These are phyloP conservation scores for Vitis labrusca DNA, from an alignment of 164 flowering plant genomes.

Conservation along the genomic window DNA sequence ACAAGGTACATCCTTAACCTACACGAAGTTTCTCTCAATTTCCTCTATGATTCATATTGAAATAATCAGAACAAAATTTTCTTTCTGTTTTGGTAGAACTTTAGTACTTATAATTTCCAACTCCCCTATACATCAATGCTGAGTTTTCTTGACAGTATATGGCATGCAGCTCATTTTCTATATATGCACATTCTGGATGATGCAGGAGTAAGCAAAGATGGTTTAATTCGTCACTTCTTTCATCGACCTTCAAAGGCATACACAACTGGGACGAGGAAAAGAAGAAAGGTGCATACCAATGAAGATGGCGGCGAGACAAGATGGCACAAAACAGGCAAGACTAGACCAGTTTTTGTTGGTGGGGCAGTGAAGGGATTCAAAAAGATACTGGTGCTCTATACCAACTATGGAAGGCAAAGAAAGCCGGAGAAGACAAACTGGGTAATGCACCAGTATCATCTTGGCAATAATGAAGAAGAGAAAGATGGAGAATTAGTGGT, in stretches of 20 bases:
- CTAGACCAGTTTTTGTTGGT: constrained; percentile 56
- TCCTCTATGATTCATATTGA: no score
- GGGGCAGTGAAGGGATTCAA: constrained; percentile 74
- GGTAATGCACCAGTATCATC: constrained; percentile 98
- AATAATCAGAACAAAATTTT: no score
- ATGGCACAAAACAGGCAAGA: constrained; percentile 98
- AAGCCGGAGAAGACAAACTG: constrained; percentile 95
- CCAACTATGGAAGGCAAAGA: constrained; percentile 83
- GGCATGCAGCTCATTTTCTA: no score
- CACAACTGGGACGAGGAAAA: constrained; percentile 90
- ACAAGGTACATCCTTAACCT: no score
- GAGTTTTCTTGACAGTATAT: no score
- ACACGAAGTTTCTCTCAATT: no score
- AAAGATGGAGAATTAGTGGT: constrained; percentile 90
- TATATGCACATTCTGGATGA: no score
- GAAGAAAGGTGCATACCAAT: constrained; percentile 80
- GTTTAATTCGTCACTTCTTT: constrained; percentile 88
- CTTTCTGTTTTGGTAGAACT: no score
- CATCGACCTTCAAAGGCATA: constrained; percentile 95
- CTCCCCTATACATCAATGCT: no score
- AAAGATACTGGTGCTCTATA: constrained; percentile 89
- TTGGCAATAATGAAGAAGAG: constrained; percentile 85
- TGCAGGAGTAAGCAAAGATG: constrained; percentile 83
- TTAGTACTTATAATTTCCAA: no score
- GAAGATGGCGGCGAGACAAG: constrained; percentile 85